Percentiles rank a stretch among this genome's conserved stretches.
Evolutionary conservation across 192 early-diverging fungal species (phyloP).

Genomic region (Spizellomyces sp.): DNA sequence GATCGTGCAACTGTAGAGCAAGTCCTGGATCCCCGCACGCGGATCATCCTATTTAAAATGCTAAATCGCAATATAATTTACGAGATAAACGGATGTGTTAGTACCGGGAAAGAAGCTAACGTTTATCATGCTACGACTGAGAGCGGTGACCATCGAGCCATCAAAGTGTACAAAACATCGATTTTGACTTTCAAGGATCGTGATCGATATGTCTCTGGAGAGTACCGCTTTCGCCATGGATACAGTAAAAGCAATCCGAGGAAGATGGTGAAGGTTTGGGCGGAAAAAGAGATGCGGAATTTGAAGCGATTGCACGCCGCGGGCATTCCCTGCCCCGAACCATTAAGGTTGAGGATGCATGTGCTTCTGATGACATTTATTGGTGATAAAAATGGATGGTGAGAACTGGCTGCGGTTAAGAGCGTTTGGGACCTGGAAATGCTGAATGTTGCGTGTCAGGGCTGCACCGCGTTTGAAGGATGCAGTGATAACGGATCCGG

Average conservation of each 20-base stretch:
- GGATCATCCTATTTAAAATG: slow-evolving; percentile 96
- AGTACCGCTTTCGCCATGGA: slow-evolving; percentile 93
- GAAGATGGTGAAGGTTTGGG: slow-evolving; percentile 99
- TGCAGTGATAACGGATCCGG: slow-evolving; percentile 72
- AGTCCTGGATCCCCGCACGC: slow-evolving; percentile 96
- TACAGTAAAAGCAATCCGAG: slow-evolving; percentile 92
- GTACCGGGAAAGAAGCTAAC: slow-evolving; percentile 98
- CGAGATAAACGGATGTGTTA: slow-evolving; percentile 96
- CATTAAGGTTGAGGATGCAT: slow-evolving; percentile 84
- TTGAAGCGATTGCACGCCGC: slow-evolving; percentile 85
- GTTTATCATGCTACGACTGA: slow-evolving; percentile 96
- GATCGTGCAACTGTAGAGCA: slow-evolving; percentile 97
- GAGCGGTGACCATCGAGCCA: slow-evolving; percentile 78
- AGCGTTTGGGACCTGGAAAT: not conserved
- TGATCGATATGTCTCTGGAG: slow-evolving; percentile 95
- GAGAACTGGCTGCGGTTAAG: slow-evolving; percentile 3
- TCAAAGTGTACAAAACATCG: slow-evolving; percentile 99
- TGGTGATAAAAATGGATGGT: slow-evolving; percentile 87
- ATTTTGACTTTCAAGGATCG: slow-evolving; percentile 97
- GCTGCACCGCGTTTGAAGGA: slow-evolving; percentile 95
- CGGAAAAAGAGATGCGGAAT: slow-evolving; percentile 99
- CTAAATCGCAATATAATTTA: slow-evolving; percentile 87
- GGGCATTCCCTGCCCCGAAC: slow-evolving; percentile 89
- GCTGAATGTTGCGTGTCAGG: slow-evolving; percentile 25
- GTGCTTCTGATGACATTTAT: slow-evolving; percentile 95